phyloP scores from a whole-genome alignment of 345 rosid genomes.

The Linum usitatissimum region DNA sequence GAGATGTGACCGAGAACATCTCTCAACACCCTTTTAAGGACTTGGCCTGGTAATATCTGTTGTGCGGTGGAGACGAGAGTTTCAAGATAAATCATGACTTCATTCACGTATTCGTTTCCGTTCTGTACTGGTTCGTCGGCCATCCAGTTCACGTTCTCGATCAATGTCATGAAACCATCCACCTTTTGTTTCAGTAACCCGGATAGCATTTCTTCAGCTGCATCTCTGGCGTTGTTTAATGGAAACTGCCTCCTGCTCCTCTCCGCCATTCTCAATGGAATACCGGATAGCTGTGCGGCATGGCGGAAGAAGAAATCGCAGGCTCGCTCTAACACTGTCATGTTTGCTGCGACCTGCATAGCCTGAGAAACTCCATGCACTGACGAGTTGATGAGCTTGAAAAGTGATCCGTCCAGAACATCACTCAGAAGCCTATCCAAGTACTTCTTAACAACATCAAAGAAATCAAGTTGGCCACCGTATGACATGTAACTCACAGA shows the following conservation, averaged over 20 bases:
- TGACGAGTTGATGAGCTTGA: conserved; percentile 68
- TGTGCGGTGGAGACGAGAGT: conserved; percentile 94
- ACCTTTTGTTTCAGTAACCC: conserved; percentile 85
- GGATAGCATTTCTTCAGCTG: conserved; percentile 80
- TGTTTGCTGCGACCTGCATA: conserved; percentile 95
- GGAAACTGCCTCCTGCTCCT: conserved; percentile 93
- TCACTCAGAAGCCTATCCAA: conserved; percentile 80
- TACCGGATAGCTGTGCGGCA: conserved; percentile 90
- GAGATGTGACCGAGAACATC: conserved; percentile 86
- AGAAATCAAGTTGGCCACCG: conserved; percentile 92
- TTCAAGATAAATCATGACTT: conserved; percentile 80
- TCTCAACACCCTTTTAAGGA: conserved; percentile 67
- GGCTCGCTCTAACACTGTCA: conserved; percentile 94
- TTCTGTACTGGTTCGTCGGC: conserved; percentile 64
- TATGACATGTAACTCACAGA: conserved; percentile 93
- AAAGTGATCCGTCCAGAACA: conserved; percentile 71
- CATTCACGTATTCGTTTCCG: conserved; percentile 93
- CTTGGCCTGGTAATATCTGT: conserved; percentile 73
- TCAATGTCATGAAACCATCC: conserved; percentile 78
- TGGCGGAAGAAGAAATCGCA: conserved; percentile 94
- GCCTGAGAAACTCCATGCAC: conserved; percentile 89
- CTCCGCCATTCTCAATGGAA: conserved; percentile 90
- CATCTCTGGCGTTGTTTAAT: conserved; percentile 67
- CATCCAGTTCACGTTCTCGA: conserved; percentile 96
- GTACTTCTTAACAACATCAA: conserved; percentile 83